A percentile compares a stretch with the other conserved stretches of the same genome.
These are phyloP conservation scores for Fusarium drepaniforme DNA, from an alignment of 2,329 filamentous ascomycete species.

Conservation along the genomic window DNA sequence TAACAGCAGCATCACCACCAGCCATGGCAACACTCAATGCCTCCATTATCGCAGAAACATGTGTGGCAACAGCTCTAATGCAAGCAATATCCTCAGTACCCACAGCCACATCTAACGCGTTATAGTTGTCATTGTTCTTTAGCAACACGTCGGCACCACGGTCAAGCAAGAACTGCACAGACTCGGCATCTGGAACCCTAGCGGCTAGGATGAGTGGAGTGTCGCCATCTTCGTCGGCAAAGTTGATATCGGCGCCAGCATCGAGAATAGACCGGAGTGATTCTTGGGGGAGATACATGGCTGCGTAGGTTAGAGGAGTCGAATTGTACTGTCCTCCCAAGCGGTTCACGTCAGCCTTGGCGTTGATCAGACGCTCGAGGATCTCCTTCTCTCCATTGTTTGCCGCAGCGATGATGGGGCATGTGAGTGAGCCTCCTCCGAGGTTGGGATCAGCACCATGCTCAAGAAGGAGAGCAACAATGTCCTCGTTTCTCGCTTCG, in stretches of 20 bases:
- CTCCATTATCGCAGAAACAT: conserved; percentile 35
- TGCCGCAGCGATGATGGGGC: conserved; percentile 54
- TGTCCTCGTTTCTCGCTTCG: conserved; percentile 49
- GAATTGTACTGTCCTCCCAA: conserved; percentile 49
- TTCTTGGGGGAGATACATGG: conserved; percentile 47
- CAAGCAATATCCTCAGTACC: conserved; percentile 27
- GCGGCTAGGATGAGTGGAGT: conserved; percentile 55
- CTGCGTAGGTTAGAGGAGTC: conserved; percentile 54
- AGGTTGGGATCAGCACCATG: conserved; percentile 52
- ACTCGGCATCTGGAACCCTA: conserved; percentile 43
- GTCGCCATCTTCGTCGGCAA: conserved; percentile 49
- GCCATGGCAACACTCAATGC: conserved; percentile 22
- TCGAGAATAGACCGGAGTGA: conserved; percentile 50
- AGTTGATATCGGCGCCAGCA: conserved; percentile 53
- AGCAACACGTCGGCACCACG: conserved; percentile 22
- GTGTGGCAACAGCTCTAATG: conserved; percentile 50
- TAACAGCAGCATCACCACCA: conserved; percentile 20
- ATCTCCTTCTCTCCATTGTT: conserved; percentile 50
- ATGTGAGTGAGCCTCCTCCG: conserved; percentile 48
- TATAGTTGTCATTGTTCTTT: background rate
- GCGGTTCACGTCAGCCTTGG: conserved; percentile 52
- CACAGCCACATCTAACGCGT: conserved; percentile 18
- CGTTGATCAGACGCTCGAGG: conserved; percentile 49
- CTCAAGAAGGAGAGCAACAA: conserved; percentile 53
- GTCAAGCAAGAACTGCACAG: conserved; percentile 21